Evolutionary conservation across 257 asterid genomes (phyloP).

Genomic region (Scutellaria galericulata): DNA sequence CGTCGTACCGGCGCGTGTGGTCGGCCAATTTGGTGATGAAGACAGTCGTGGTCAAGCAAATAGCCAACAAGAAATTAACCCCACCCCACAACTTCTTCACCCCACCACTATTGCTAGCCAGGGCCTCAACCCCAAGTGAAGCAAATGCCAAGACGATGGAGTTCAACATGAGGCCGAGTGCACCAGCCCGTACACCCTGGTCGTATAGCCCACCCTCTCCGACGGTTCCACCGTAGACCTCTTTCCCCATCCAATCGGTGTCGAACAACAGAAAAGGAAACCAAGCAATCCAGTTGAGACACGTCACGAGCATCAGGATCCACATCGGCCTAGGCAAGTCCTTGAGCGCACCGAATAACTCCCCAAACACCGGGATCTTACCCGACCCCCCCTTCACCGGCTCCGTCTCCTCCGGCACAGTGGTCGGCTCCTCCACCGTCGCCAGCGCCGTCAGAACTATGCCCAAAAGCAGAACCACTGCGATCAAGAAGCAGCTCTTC

Average conservation of each 20-base stretch:
- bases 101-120: slow-evolving; percentile 51
- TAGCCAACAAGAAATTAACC: slow-evolving; percentile 66
- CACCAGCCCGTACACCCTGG: slow-evolving; percentile 73
- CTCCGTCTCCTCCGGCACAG: slow-evolving; percentile 4
- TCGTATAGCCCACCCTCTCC: slow-evolving; percentile 54
- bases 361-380: slow-evolving; percentile 54
- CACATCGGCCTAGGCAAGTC: slow-evolving; percentile 63
- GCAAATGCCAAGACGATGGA: slow-evolving; percentile 65
- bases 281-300: slow-evolving; percentile 72
- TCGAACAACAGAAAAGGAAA: slow-evolving; percentile 68
- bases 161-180: slow-evolving; percentile 68
- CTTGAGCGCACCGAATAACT: slow-evolving; percentile 56
- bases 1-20: slow-evolving; percentile 37
- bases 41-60: slow-evolving; percentile 64
- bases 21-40: slow-evolving; percentile 63
- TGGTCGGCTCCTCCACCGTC: slow-evolving; percentile 35
- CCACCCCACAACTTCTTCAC: slow-evolving; percentile 70
- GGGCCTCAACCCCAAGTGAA: slow-evolving; percentile 54
- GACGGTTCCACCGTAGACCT: slow-evolving; percentile 62
- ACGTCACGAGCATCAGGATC: slow-evolving; percentile 58
- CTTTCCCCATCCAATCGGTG: slow-evolving; percentile 82
- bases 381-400: not conserved
- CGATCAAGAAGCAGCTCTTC: slow-evolving; percentile 72
- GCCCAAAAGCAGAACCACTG: slow-evolving; percentile 52
- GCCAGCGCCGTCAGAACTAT: slow-evolving; percentile 51